phyloP scores from a whole-genome alignment of 2,329 filamentous ascomycete genomes.

The Pseudogymnoascus pannorum region DNA sequence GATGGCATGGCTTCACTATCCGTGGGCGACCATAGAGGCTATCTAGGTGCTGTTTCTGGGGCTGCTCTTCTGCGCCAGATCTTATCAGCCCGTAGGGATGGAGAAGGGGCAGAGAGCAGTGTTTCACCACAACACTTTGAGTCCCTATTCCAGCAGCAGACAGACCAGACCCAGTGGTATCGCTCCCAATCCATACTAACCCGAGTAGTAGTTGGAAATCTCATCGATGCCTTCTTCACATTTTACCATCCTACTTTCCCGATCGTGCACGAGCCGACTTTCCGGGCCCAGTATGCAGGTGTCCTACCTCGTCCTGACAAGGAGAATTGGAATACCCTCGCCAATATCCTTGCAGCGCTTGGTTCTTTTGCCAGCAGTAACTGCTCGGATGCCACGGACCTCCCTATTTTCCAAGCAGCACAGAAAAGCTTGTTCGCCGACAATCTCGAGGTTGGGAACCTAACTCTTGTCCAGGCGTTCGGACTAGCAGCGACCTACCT shows the following conservation, averaged over 20 bases:
- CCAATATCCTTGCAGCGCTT: conserved; percentile 17
- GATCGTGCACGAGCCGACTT: conserved; percentile 38
- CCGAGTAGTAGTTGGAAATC: conserved; percentile 19
- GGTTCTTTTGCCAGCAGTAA: conserved; percentile 17
- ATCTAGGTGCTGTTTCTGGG: conserved; percentile 17
- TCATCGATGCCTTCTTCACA: conserved; percentile 35
- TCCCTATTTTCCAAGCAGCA: conserved; percentile 14
- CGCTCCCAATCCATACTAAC: conserved; percentile 6
- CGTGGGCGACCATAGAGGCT: conserved; percentile 15
- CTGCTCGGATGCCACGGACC: conserved; percentile 13
- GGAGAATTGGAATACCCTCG: conserved; percentile 17
- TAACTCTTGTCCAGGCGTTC: conserved; percentile 40
- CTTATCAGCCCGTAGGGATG: background rate
- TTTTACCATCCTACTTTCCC: conserved; percentile 39
- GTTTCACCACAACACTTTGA: conserved; percentile 1
- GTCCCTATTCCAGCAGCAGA: conserved; percentile 6
- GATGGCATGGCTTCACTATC: conserved; percentile 19
- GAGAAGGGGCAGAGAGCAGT: background rate
- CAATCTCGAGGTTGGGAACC: conserved; percentile 38
- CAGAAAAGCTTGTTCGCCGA: conserved; percentile 33
- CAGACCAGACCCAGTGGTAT: conserved; percentile 2
- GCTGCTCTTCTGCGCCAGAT: conserved; percentile 15
- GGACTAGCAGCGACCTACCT: conserved; percentile 40
- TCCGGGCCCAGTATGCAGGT: conserved; percentile 28
- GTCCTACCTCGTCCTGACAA: conserved; percentile 14